Percentiles rank a stretch among this genome's conserved stretches.
phyloP scores from a whole-genome alignment of 75 land plant genomes.

The Picea sitchensis region DNA sequence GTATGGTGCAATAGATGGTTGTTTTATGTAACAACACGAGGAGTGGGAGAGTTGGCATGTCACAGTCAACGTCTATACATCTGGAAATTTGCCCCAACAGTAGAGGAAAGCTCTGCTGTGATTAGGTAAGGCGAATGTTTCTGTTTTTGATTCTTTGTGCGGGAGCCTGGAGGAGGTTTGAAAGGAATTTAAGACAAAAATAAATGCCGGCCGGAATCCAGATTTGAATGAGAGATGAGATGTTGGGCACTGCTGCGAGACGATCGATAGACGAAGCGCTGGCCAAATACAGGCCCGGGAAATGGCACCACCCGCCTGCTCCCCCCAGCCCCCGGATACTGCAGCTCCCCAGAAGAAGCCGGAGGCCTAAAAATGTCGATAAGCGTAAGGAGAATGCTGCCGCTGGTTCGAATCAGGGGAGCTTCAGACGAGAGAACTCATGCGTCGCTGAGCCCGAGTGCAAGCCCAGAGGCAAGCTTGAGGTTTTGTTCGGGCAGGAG shows the following conservation, averaged over 20 bases:
- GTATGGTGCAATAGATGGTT: not conserved
- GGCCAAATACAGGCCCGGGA: not conserved
- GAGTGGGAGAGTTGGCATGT: not conserved
- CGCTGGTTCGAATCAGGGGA: no score
- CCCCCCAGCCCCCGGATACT: not conserved
- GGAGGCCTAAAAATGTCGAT: not conserved
- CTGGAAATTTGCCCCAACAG: not conserved
- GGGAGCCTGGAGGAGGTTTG: no score
- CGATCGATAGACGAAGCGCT: constrained; percentile 3
- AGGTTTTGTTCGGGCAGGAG: constrained; percentile 35
- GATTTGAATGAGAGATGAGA: not conserved
- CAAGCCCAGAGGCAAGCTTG: constrained; percentile 21
- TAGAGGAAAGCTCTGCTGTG: not conserved
- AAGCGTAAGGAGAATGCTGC: no score
- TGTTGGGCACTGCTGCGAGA: constrained; percentile 8
- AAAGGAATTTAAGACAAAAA: not conserved
- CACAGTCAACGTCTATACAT: not conserved
- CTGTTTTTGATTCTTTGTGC: no score
- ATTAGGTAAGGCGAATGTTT: no score
- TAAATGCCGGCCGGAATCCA: not conserved
- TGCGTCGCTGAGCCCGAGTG: constrained; percentile 11
- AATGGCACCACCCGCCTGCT: constrained; percentile 15
- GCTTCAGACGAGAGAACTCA: not conserved
- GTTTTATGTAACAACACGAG: not conserved
- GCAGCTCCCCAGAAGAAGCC: not conserved